phyloP scores from a whole-genome alignment of 1,284 basidiomycete genomes.

The Ceratobasidium sp. region DNA sequence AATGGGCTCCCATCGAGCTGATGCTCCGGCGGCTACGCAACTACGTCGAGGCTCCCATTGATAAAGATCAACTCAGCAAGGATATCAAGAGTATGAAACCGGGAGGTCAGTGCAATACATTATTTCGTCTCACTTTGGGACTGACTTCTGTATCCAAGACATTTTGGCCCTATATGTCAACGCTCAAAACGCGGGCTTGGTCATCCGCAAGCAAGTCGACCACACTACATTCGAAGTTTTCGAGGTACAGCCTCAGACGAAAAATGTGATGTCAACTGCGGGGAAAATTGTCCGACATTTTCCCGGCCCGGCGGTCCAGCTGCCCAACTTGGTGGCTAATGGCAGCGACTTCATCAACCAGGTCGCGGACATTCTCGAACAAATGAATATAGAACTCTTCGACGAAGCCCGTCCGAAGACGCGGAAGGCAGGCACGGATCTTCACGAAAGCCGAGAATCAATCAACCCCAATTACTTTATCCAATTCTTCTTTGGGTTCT shows the following conservation, averaged over 20 bases:
- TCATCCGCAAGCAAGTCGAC: slow-evolving; percentile 49
- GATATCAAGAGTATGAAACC: no score
- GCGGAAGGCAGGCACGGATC: slow-evolving; percentile 44
- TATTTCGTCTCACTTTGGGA: slow-evolving; percentile 49
- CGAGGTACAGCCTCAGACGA: slow-evolving; percentile 52
- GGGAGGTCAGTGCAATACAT: no score
- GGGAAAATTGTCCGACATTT: slow-evolving; percentile 54
- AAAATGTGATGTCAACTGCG: slow-evolving; percentile 50
- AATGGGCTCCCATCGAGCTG: no score
- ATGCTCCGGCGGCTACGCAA: no score
- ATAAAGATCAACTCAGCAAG: no score
- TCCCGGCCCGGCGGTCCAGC: slow-evolving; percentile 48
- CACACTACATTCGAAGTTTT: slow-evolving; percentile 54
- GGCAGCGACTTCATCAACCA: slow-evolving; percentile 48
- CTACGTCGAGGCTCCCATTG: no score
- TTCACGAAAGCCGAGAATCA: slow-evolving; percentile 49
- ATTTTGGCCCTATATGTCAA: slow-evolving; percentile 52
- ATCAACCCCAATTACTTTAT: slow-evolving; percentile 55
- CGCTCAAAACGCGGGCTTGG: slow-evolving; percentile 56
- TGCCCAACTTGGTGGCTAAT: slow-evolving; percentile 42
- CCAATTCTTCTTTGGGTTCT: slow-evolving; percentile 54
- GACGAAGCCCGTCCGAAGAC: slow-evolving; percentile 43
- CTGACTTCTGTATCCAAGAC: no score
- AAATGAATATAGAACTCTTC: slow-evolving; percentile 49
- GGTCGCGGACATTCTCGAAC: slow-evolving; percentile 50